Base-by-base conservation (phyloP, 1,139 yeast genomes). In the Pichia sp. region DNA sequence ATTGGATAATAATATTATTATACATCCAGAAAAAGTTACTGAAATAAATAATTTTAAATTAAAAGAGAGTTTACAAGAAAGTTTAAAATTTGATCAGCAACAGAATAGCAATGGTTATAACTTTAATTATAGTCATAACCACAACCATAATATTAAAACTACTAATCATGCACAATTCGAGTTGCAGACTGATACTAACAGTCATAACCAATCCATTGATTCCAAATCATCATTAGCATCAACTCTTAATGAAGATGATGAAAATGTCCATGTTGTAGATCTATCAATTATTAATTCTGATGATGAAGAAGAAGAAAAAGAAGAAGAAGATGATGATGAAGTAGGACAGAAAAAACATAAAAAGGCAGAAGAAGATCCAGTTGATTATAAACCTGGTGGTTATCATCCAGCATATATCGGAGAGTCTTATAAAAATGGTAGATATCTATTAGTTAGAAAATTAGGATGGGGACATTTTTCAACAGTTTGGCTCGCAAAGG, bases 401-500 rank as follows among this genome's bases (percentile, higher is more conserved):
- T 89, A 89, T 67, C 96, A 89, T 62, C 95, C 96, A 0, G 90
- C 90, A 31, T 76, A 71, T 56, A 76, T 86, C 44, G 95, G 95
- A 16, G 96, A 89, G 64, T 72, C 70, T 56, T 83, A 80, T 58
- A 80, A 81, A 56, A 73, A 83, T 50, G 79, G 79, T 27, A 71
- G 79, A 45, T 89, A 89, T 67, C 75, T 80, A 5, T 70, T 89
- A 46, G 82, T 85, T 22, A 76, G 96, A 55, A 89, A 89, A 66
- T 73, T 89, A 6, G 96, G 96, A 9, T 87, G 96, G 95, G 96
- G 96, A 45, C 95, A 88, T 67, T 88, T 88, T 63, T 82, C 90
- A 36, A 87, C 96, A 1, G 96, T 88, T 36, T 88, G 96, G 96
- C 73, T 88, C 30, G 93, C 95, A 10, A 78, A 74, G 55, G 93